These are phyloP conservation scores for Phlegmacium glaucopus DNA, from an alignment of 768 basidiomycete species.

Conservation along the genomic window DNA sequence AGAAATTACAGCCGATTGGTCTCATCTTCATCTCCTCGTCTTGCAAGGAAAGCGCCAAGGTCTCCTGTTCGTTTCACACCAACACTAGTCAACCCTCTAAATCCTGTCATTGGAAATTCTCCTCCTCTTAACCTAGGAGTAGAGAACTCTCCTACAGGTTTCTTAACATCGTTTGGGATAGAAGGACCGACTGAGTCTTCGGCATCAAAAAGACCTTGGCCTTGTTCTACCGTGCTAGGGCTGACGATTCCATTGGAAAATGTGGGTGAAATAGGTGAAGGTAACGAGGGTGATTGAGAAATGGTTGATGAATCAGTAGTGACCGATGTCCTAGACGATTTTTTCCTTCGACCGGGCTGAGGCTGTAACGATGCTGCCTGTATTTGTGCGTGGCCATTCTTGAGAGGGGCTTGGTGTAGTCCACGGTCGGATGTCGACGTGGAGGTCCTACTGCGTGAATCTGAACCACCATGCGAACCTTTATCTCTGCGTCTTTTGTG, in stretches of 20 bases:
- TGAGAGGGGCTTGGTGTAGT: slow-evolving; percentile 10
- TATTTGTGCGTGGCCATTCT: slow-evolving; percentile 7
- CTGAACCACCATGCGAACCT: slow-evolving; percentile 41
- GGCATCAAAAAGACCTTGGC: slow-evolving; percentile 34
- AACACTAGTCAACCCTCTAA: slow-evolving; percentile 6
- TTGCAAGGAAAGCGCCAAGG: slow-evolving; percentile 18
- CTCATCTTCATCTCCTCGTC: slow-evolving; percentile 15
- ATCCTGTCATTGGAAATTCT: slow-evolving; percentile 15
- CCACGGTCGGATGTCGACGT: slow-evolving; percentile 33
- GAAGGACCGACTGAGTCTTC: slow-evolving; percentile 20
- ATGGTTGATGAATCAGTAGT: slow-evolving; percentile 30
- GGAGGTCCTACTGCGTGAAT: slow-evolving; percentile 62
- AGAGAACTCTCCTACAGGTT: slow-evolving; percentile 7
- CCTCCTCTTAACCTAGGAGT: slow-evolving; percentile 12
- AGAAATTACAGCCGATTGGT: too few relatives aligned
- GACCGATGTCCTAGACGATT: slow-evolving; percentile 28
- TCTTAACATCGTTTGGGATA: background rate
- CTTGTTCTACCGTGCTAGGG: slow-evolving; percentile 28
- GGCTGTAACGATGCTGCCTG: slow-evolving; percentile 21
- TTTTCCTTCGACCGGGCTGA: slow-evolving; percentile 3
- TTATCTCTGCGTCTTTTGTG: slow-evolving; percentile 27
- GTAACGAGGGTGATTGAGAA: slow-evolving; percentile 43
- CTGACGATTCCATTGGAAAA: slow-evolving; percentile 24
- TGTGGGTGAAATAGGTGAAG: slow-evolving; percentile 37
- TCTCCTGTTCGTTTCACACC: slow-evolving; percentile 8